Evolutionary conservation across 345 rosid genomes (phyloP).

Genomic region (Triadica sebifera): DNA sequence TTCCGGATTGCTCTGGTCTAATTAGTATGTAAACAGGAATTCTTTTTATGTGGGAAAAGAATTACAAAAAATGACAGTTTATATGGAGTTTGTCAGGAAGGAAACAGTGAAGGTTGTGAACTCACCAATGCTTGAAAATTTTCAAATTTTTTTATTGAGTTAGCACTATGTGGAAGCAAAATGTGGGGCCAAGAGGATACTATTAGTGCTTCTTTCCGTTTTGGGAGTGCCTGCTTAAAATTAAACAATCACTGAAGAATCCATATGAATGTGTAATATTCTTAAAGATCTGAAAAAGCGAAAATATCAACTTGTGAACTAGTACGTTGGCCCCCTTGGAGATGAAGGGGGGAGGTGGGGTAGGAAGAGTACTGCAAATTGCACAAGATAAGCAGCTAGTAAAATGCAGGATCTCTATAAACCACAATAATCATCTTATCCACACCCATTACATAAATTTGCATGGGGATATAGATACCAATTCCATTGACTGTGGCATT

Average conservation of each 20-base stretch:
- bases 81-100: neutral
- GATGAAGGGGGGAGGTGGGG: neutral
- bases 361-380: neutral
- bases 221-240: slow-evolving; percentile 67
- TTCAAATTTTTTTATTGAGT: slow-evolving; percentile 70
- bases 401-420: neutral
- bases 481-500: neutral
- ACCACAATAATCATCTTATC: neutral
- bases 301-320: too few species aligned
- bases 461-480: neutral
- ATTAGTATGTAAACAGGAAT: slow-evolving; percentile 11
- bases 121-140: slow-evolving; percentile 87
- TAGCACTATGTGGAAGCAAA: slow-evolving; percentile 64
- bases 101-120: slow-evolving; percentile 16
- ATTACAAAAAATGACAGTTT: neutral
- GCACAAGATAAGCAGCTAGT: neutral
- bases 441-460: too few species aligned
- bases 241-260: slow-evolving; percentile 1
- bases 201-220: slow-evolving; percentile 73
- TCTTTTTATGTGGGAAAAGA: neutral
- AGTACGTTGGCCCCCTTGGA: neutral
- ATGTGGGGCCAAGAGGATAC: slow-evolving; percentile 83
- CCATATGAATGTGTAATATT: neutral
- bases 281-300: neutral
- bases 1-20: slow-evolving; percentile 91